Evolutionary conservation across 148 eudicot genomes (phyloP).

Genomic region (Rheum nobile): DNA sequence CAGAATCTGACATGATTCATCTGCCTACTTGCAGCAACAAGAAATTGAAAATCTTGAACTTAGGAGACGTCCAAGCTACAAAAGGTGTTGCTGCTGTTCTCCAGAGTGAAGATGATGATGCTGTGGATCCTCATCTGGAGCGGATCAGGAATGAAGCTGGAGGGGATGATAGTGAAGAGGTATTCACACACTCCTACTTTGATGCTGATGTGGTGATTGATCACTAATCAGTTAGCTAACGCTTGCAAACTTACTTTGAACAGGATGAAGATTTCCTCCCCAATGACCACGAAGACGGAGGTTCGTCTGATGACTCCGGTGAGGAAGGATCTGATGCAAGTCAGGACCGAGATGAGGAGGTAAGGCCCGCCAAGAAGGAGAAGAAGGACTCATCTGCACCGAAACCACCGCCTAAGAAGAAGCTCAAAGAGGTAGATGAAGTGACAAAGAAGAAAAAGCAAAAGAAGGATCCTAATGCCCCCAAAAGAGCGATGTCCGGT

Average conservation of each 20-base stretch:
- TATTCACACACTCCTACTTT: slow-evolving; percentile 8
- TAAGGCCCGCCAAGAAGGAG: slow-evolving; percentile 55
- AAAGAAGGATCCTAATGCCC: slow-evolving; percentile 95
- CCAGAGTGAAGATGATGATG: slow-evolving; percentile 57
- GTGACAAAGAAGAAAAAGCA: slow-evolving; percentile 78
- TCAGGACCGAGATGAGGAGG: slow-evolving; percentile 61
- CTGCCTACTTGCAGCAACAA: slow-evolving; percentile 43
- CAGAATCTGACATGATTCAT: no score
- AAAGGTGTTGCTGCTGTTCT: slow-evolving; percentile 62
- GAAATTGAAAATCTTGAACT: slow-evolving; percentile 69
- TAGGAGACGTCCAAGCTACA: slow-evolving; percentile 29
- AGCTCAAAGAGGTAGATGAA: slow-evolving; percentile 53
- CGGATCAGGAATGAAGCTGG: slow-evolving; percentile 69
- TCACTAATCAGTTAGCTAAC: not conserved
- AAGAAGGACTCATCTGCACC: slow-evolving; percentile 50
- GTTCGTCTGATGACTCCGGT: slow-evolving; percentile 90
- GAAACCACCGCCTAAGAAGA: slow-evolving; percentile 57
- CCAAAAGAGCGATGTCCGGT: slow-evolving; percentile 68
- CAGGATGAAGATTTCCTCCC: slow-evolving; percentile 90
- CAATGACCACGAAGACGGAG: slow-evolving; percentile 75
- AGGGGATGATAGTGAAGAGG: slow-evolving; percentile 92
- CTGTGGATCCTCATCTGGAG: slow-evolving; percentile 86
- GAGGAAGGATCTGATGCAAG: slow-evolving; percentile 76
- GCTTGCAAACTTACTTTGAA: not conserved
- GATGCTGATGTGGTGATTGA: not conserved